Base-by-base conservation (phyloP, 108 stramenopile genomes). In the Mediolabrus comicus region DNA sequence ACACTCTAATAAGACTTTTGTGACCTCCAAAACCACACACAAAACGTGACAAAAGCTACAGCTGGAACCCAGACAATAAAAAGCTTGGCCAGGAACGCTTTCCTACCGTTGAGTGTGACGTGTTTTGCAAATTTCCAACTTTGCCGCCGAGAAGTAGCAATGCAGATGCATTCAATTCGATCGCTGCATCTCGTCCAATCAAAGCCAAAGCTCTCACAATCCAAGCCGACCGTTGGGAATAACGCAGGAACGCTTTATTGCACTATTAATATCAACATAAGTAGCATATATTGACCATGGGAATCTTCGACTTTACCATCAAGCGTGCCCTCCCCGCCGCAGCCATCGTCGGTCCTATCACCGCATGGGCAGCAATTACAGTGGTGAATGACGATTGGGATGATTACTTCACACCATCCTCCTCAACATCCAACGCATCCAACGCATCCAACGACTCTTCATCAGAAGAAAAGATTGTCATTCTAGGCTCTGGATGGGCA, bases 401-500 rank as follows among this genome's bases (percentile, higher is more conserved):
- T 12, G 74, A 75, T 17, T 41, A 69, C 39, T 38, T 66, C 54
- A 33, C 46, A 3, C 8, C 72, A 4, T 38, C 12, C 30, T 5
- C 26, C 8, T 17, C 60, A 7, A 14, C 32, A 9, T 22, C 34
- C 14, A 11, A 7, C 49, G 36, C 43, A 7, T 5, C 43, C 0
- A n/a, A 16, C 0, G 4, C 43, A 22, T 46, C 43, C 0, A 3
- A n/a, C 39, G 17, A 17, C n/a, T n/a, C n/a, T n/a, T n/a, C n/a
- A n/a, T n/a, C n/a, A 1, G 46, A 49, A 32, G 59, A 75, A 52
- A 39, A 61, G 6, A 57, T 75, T 12, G 74, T 75, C 60, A 62
- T 75, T 58, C 67, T 75, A 10, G 74, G 74, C 24, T 60, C 58
- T 0, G 74, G 74, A 17, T 75, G 74, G 74, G 65, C 60, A 19